These are phyloP conservation scores for Nakazawaea siamensis DNA, from an alignment of 805 yeast species.

Conservation along the genomic window DNA sequence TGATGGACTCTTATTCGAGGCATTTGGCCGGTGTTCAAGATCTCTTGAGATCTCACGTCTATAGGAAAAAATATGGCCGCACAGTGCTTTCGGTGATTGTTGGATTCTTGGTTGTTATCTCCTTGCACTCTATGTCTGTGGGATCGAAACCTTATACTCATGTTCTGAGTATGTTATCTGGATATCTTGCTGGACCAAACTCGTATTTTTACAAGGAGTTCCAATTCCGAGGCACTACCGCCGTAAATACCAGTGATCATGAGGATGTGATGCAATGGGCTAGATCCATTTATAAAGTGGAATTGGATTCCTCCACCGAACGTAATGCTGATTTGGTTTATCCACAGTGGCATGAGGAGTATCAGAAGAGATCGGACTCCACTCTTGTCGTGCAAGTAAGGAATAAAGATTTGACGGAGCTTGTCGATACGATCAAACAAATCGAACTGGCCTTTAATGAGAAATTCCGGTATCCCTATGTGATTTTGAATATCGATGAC, in stretches of 20 bases:
- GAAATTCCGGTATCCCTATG: constrained; percentile 74
- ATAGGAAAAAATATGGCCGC: too few species aligned
- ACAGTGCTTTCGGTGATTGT: too few species aligned
- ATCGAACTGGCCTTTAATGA: constrained; percentile 60
- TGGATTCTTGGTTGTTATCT: too few species aligned
- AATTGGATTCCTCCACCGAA: constrained; percentile 17
- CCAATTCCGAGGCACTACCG: constrained; percentile 22
- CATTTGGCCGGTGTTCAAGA: too few species aligned
- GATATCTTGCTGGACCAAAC: neutral
- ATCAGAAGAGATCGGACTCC: constrained; percentile 50
- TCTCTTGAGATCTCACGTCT: too few species aligned
- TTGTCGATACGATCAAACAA: constrained; percentile 45
- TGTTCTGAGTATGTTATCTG: neutral
- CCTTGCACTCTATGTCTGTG: too few species aligned
- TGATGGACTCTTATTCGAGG: neutral
- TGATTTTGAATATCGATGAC: constrained; percentile 60
- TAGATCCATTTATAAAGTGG: constrained; percentile 18
- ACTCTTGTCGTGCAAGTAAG: constrained; percentile 69
- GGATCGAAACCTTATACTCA: too few species aligned
- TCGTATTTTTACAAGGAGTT: constrained; percentile 14
- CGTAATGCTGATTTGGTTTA: neutral
- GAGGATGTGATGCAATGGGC: constrained; percentile 21
- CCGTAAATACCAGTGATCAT: constrained; percentile 19
- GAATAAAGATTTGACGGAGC: constrained; percentile 45
- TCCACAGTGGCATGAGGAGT: neutral